Base-by-base conservation (phyloP, 1,284 basidiomycete species). In the Trichosporon asahii region DNA sequence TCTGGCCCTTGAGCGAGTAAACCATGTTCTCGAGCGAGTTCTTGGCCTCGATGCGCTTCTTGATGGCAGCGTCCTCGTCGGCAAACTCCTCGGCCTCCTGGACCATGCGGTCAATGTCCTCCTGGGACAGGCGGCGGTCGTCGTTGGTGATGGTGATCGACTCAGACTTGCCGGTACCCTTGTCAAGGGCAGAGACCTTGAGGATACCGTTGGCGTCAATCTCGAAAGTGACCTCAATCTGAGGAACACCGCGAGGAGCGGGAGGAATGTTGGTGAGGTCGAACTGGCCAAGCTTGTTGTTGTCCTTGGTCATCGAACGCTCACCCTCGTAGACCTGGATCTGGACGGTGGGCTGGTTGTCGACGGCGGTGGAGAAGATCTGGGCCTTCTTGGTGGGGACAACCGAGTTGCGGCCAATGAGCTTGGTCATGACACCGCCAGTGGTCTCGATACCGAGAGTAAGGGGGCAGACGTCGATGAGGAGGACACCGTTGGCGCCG, bases 381-480 rank as follows among this genome's bases (percentile, higher is more conserved):
- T 98, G 94, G 29, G 94, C 94, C 88, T 98, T 98, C 88, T 98
- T 98, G 82, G 96, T 98, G 66, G 96, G 96, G 77, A 99, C 93
- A 68, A 95, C 97, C 77, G 97, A 98, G 89, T 99, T 99, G 76
- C 95, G 73, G 76, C 76, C 76, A 88, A 98, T 98, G 78, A 99
- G 90, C 49, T 93, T 89, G 63, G 94, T 98, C 91, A 98, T 95
- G 84, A 98, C 95, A 91, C 96, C 96, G 85, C 97, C 96, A 78
- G 95, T 93, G 70, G 95, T 99, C 88, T 98, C 97, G 83, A 99
- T 98, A 90, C 85, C 96, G 82, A 94, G 91, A 72, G 97, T 98
- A 67, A 99, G 87, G 74, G 96, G 96, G 73, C 95, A 88, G 71
- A 99, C 97, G 85, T 99, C 96, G 83, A 99, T 93, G 72, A 99